Conservation (phyloP, 2,329 filamentous ascomycete genomes). For the Talaromyces sp. region DNA sequence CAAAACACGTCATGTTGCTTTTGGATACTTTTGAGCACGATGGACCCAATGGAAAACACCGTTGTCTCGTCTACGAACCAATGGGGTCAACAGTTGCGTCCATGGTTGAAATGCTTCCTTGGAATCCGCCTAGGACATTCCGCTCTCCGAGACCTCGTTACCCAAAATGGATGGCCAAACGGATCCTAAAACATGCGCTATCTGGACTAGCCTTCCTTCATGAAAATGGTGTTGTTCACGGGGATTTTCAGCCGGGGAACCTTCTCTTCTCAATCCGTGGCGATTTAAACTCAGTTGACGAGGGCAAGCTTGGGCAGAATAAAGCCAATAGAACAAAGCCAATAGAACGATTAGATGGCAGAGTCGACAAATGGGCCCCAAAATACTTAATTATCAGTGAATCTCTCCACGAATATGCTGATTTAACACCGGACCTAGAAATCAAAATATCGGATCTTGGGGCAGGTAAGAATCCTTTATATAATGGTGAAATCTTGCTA, state of each 20-base stretch:
- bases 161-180: slow-evolving; percentile 19
- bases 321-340: slow-evolving; percentile 3
- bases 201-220: slow-evolving; percentile 19
- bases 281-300: slow-evolving; percentile 12
- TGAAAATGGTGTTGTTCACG: slow-evolving; percentile 18
- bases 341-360: neutral
- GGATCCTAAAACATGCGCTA: slow-evolving; percentile 18
- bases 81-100: neutral
- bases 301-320: slow-evolving; percentile 18
- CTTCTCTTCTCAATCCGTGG: slow-evolving; percentile 16
- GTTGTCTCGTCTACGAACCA: neutral
- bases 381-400: neutral
- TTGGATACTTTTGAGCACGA: neutral
- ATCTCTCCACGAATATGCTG: neutral
- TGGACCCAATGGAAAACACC: neutral
- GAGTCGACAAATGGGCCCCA: neutral
- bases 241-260: slow-evolving; percentile 21
- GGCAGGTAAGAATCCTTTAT: neutral
- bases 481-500: neutral
- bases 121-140: neutral
- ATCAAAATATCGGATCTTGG: neutral
- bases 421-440: neutral
- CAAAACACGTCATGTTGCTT: slow-evolving; percentile 5
- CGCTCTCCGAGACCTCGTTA: slow-evolving; percentile 9
- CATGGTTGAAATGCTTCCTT: neutral